Evolutionary conservation across 78 protist species (phyloP).

Genomic region (Creolimax fragrantissima): DNA sequence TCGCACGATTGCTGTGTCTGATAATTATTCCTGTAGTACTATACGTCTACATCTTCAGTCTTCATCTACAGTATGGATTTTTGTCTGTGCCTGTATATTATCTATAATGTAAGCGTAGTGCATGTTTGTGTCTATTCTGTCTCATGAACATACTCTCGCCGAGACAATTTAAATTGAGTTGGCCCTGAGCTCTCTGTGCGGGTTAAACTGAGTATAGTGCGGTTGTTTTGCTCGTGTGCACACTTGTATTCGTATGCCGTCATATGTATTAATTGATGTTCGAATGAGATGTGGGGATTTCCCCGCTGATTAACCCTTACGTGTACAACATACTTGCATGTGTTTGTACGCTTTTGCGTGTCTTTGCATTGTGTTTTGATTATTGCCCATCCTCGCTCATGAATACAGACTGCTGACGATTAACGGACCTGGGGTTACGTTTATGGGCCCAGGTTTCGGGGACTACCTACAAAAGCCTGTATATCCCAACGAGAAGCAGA

Average conservation of each 20-base stretch:
- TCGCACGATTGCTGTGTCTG: conserved; percentile 14
- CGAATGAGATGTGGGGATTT: neutral
- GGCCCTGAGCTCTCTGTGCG: too few species aligned
- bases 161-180: too few species aligned
- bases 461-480: neutral
- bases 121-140: neutral
- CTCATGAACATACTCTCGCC: neutral
- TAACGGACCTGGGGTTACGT: conserved; percentile 8
- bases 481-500: neutral
- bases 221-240: neutral
- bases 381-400: too few species aligned
- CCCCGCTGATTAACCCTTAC: neutral
- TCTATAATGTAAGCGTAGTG: neutral
- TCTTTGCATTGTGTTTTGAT: neutral
- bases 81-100: neutral
- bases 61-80: neutral
- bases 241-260: neutral
- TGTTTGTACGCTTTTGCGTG: neutral
- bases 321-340: neutral
- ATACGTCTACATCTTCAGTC: neutral
- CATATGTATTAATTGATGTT: neutral
- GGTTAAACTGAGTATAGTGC: neutral
- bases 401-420: neutral
- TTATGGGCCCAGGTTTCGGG: neutral
- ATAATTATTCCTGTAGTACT: neutral